A percentile compares a stretch with the other conserved stretches of the same genome.
Evolutionary conservation across 768 basidiomycete genomes (phyloP).

Genomic region (Auriscalpium orientale): DNA sequence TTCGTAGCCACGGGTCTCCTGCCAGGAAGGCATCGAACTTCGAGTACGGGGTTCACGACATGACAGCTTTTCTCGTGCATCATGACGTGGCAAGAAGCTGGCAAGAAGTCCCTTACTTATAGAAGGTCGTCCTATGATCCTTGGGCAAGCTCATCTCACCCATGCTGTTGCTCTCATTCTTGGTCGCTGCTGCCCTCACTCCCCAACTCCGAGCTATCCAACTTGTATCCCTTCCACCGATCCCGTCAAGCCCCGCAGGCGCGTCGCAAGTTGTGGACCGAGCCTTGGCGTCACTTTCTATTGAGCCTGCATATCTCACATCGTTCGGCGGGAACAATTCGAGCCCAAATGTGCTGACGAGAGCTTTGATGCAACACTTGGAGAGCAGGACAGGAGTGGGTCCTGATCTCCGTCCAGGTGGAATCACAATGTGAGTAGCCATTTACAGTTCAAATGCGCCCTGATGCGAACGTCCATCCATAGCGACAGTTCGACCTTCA

Average conservation of each 20-base stretch:
- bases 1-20: no score
- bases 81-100: no score
- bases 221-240: conserved; percentile 2
- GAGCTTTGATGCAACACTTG: conserved; percentile 18
- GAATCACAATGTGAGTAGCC: conserved; percentile 20
- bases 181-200: not conserved
- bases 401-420: conserved; percentile 23
- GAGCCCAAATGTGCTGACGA: conserved; percentile 23
- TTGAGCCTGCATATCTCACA: conserved; percentile 23
- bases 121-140: no score
- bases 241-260: conserved; percentile 12
- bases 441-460: not conserved
- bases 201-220: not conserved
- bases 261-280: conserved; percentile 19
- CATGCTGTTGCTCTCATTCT: no score
- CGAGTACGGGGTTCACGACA: no score
- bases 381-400: conserved; percentile 22
- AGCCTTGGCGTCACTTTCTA: conserved; percentile 20
- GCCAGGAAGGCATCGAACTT: no score
- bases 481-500: conserved; percentile 21
- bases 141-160: no score
- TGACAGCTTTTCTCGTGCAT: no score
- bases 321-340: conserved; percentile 22
- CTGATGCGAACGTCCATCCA: not conserved
- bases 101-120: no score